Conservation (phyloP, 176 grass and related monocot genomes). For the maize (Zea mays) region Zm-B73-REFERENCE-NAM-5.0 NC_050100.1:213388501-213389000, state of each 20-base stretch:
- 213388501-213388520: background rate
- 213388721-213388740: background rate
- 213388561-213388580: slow-evolving; percentile 60
- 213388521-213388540: background rate
- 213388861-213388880: slow-evolving; percentile 80
- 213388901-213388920: slow-evolving; percentile 65
- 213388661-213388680: slow-evolving; percentile 52
- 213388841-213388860: slow-evolving; percentile 57
- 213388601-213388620: slow-evolving; percentile 60
- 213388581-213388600: slow-evolving; percentile 72
- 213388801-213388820: slow-evolving; percentile 21
- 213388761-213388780: background rate
- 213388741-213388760: background rate
- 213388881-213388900: slow-evolving; percentile 57
- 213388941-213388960: background rate
- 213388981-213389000: slow-evolving; percentile 21
- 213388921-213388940: slow-evolving; percentile 59
- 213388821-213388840: slow-evolving; percentile 48
- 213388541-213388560: background rate
- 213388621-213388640: slow-evolving; percentile 61
- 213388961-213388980: slow-evolving; percentile 36
- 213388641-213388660: slow-evolving; percentile 56
- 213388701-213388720: background rate
- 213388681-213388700: slow-evolving; percentile 62
- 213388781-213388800: background rate